phyloP scores from a whole-genome alignment of 331 rosid species.

The Cydonia oblonga region DNA sequence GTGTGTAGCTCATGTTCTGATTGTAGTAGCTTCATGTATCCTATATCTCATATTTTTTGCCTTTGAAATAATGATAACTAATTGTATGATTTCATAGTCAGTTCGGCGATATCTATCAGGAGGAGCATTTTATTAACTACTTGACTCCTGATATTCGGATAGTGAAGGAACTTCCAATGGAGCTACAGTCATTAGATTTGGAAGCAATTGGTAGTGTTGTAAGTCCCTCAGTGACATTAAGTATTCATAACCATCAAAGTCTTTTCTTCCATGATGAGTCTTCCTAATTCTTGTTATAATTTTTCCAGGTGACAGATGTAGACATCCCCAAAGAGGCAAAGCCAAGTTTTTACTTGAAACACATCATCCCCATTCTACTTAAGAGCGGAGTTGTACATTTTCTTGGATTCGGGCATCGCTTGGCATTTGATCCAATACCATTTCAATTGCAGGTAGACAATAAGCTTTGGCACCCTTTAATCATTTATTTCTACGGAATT shows the following conservation, averaged over 20 bases:
- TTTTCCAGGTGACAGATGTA: constrained; percentile 69
- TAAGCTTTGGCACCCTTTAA: constrained; percentile 19
- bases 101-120: constrained; percentile 83
- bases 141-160: constrained; percentile 84
- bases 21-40: background rate
- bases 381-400: constrained; percentile 79
- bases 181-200: constrained; percentile 75
- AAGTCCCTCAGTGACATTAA: constrained; percentile 24
- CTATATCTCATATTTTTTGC: constrained; percentile 8
- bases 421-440: constrained; percentile 90
- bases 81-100: constrained; percentile 60
- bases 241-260: background rate
- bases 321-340: constrained; percentile 85
- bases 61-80: constrained; percentile 25
- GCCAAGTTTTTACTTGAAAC: constrained; percentile 79
- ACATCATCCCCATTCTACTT: constrained; percentile 64
- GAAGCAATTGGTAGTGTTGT: constrained; percentile 83
- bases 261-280: background rate
- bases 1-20: background rate
- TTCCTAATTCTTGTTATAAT: constrained; percentile 18
- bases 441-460: constrained; percentile 71
- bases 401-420: constrained; percentile 89
- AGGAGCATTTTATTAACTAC: constrained; percentile 79
- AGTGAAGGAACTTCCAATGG: constrained; percentile 77
- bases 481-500: too few relatives aligned